A percentile compares a stretch with the other conserved stretches of the same genome.
Conservation (phyloP, 2,329 filamentous ascomycete genomes). For the Xylaria sp. region DNA sequence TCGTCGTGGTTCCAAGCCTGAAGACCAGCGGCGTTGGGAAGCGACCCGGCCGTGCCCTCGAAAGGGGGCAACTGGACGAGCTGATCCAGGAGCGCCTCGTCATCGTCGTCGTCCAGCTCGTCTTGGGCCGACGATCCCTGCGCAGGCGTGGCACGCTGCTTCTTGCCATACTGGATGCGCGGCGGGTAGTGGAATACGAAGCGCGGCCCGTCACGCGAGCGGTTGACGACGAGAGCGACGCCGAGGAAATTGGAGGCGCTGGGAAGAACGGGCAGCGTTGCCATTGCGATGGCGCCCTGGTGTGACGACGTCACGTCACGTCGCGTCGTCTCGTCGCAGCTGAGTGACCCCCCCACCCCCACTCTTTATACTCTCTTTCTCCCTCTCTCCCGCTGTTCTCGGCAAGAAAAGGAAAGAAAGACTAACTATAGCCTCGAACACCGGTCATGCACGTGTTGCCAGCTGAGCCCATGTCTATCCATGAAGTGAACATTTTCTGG, state of each 20-base stretch:
- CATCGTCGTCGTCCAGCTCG: conserved; percentile 55
- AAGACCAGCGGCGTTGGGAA: conserved; percentile 54
- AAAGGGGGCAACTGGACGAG: conserved; percentile 54
- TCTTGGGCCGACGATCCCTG: conserved; percentile 46
- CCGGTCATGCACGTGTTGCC: neutral
- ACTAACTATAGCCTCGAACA: neutral
- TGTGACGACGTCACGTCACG: too few species aligned
- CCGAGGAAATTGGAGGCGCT: conserved; percentile 71
- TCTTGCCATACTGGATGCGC: conserved; percentile 59
- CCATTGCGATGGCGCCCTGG: conserved; percentile 51
- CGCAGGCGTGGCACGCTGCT: conserved; percentile 37
- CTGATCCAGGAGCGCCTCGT: conserved; percentile 63
- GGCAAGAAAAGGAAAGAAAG: too few species aligned
- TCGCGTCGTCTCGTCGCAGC: neutral
- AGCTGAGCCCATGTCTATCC: neutral
- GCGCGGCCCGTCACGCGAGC: conserved; percentile 80
- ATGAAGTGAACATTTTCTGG: neutral
- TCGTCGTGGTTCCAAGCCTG: conserved; percentile 64
- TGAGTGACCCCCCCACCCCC: neutral
- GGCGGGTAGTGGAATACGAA: conserved; percentile 92
- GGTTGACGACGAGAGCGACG: conserved; percentile 78
- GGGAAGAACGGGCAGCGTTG: conserved; percentile 61
- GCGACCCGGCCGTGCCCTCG: conserved; percentile 45
- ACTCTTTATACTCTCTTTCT: neutral
- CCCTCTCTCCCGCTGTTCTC: neutral